phyloP scores from a whole-genome alignment of 768 basidiomycete genomes.

The Serendipita sp. region DNA sequence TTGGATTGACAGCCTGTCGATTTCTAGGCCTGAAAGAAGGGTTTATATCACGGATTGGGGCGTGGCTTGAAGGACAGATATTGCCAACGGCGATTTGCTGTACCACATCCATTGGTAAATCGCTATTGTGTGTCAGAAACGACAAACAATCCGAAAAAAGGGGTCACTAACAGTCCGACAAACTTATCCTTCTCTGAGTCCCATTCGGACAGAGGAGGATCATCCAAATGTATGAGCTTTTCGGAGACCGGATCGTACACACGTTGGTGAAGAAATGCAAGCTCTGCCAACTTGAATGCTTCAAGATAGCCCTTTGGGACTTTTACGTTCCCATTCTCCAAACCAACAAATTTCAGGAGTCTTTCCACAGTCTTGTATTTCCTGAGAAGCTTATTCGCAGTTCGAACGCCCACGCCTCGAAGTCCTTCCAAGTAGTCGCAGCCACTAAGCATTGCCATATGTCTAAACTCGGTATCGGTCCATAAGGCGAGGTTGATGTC shows the following conservation, averaged over 20 bases:
- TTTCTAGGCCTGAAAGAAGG: conserved; percentile 41
- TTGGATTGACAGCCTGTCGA: conserved; percentile 24
- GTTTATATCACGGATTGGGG: conserved; percentile 67
- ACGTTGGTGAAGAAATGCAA: conserved; percentile 82
- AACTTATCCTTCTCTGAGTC: conserved; percentile 48
- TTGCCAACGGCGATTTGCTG: conserved; percentile 51
- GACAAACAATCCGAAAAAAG: not conserved
- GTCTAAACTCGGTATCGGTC: conserved; percentile 78
- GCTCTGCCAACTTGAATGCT: conserved; percentile 67
- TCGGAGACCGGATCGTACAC: conserved; percentile 65
- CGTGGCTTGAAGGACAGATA: conserved; percentile 48
- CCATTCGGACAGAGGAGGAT: conserved; percentile 37
- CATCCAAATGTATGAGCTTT: conserved; percentile 53
- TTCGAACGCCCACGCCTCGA: conserved; percentile 84
- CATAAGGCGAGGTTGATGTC: conserved; percentile 72
- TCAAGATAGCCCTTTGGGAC: conserved; percentile 65
- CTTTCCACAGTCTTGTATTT: conserved; percentile 79
- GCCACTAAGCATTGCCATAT: conserved; percentile 86
- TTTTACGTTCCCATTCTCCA: conserved; percentile 65
- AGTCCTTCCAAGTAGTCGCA: conserved; percentile 90
- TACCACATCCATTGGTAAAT: conserved; percentile 47
- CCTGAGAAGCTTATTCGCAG: conserved; percentile 63
- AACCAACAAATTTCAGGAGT: conserved; percentile 51
- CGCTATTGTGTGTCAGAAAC: conserved; percentile 25
- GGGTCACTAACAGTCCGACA: conserved; percentile 43